phyloP scores from a whole-genome alignment of 2,329 filamentous ascomycete genomes.

The Alternaria gaisen region DNA sequence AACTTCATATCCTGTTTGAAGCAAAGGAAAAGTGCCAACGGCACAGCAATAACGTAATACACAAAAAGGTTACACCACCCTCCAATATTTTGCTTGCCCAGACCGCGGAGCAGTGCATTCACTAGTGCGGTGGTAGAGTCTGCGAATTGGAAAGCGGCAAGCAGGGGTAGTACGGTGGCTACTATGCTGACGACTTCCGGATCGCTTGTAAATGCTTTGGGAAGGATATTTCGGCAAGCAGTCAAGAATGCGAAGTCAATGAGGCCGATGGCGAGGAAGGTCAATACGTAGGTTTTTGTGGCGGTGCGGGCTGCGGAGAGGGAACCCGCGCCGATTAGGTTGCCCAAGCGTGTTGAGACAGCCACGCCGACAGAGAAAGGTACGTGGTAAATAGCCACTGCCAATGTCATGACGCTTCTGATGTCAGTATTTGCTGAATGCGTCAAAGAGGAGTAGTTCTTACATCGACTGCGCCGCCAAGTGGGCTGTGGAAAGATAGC shows the following conservation, averaged over 20 bases:
- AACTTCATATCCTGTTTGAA: conserved; percentile 49
- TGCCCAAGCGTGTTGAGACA: conserved; percentile 51
- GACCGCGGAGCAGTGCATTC: conserved; percentile 49
- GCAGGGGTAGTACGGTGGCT: conserved; percentile 44
- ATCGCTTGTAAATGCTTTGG: conserved; percentile 48
- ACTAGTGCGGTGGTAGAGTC: conserved; percentile 50
- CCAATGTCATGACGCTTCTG: conserved; percentile 45
- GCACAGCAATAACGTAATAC: conserved; percentile 52
- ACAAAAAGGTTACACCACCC: conserved; percentile 51
- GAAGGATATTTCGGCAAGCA: conserved; percentile 42
- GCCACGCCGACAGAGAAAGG: conserved; percentile 53
- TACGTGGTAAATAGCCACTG: conserved; percentile 52
- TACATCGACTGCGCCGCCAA: conserved; percentile 76
- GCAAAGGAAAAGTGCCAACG: conserved; percentile 48
- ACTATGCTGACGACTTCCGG: conserved; percentile 47
- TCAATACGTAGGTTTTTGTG: conserved; percentile 42
- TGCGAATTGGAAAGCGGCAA: conserved; percentile 51
- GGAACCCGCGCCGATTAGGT: conserved; percentile 51
- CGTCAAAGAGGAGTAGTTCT: not conserved
- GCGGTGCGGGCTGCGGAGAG: conserved; percentile 46
- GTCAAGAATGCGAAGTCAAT: conserved; percentile 47
- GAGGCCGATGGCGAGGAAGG: conserved; percentile 48
- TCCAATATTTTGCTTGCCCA: conserved; percentile 52
- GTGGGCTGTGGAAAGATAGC: conserved; percentile 79
- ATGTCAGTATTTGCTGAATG: not conserved